phyloP scores from a whole-genome alignment of 179 eudicot genomes.

The Heliamphora pulchella region DNA sequence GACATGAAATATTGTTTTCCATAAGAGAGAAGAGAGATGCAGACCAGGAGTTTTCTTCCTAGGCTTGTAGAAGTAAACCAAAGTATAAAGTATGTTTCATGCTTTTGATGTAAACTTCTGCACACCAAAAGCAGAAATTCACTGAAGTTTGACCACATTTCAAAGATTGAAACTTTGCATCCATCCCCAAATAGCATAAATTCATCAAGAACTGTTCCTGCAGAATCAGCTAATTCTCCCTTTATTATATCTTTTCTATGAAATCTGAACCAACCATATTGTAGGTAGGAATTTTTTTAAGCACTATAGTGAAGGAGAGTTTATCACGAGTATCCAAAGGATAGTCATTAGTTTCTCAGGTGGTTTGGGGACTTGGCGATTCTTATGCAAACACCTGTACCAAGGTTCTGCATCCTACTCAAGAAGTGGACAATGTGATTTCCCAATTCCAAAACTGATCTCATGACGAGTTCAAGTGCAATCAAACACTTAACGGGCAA shows the following conservation, averaged over 20 bases:
- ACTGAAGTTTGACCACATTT: not conserved
- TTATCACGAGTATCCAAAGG: too few relatives aligned
- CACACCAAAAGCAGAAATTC: not conserved
- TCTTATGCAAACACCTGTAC: not conserved
- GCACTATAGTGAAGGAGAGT: too few relatives aligned
- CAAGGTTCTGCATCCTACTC: not conserved
- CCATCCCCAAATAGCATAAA: not conserved
- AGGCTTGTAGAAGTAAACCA: not conserved
- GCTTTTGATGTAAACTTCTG: not conserved
- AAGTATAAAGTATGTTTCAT: not conserved
- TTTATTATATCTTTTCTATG: not conserved
- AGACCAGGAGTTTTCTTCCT: not conserved
- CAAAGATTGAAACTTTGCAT: not conserved
- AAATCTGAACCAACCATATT: not conserved
- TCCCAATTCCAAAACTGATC: not conserved
- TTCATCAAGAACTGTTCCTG: not conserved
- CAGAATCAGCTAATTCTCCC: not conserved
- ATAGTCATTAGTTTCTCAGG: too few relatives aligned
- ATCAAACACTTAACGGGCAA: not conserved
- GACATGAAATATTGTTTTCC: not conserved
- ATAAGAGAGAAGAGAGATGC: not conserved
- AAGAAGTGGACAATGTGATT: not conserved
- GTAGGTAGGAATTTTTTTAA: not conserved
- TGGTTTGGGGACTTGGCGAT: not conserved
- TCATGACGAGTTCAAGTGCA: not conserved